Conservation (phyloP, 306 rosid genomes). For the Begonia masoniana region DNA sequence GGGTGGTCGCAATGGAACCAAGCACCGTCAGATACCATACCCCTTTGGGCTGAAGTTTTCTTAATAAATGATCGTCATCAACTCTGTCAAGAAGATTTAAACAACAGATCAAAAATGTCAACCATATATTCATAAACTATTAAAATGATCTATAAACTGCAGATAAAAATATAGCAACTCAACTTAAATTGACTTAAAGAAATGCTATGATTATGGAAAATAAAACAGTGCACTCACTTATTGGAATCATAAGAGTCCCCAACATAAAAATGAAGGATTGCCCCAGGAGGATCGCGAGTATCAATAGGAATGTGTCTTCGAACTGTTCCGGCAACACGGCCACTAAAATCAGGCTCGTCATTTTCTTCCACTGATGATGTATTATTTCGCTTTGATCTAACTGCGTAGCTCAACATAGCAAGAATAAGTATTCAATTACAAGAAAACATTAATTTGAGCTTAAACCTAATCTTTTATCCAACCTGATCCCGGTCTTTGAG, state of each 20-base stretch:
- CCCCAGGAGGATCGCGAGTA: constrained; percentile 93
- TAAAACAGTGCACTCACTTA: constrained; percentile 24
- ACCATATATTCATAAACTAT: background rate
- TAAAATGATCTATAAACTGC: too few species aligned
- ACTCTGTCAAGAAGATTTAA: constrained; percentile 17
- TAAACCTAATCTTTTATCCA: constrained; percentile 16
- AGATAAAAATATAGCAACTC: too few species aligned
- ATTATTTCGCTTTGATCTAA: constrained; percentile 42
- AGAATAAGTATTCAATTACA: background rate
- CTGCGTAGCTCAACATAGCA: constrained; percentile 22
- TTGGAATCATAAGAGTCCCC: constrained; percentile 74
- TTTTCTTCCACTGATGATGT: constrained; percentile 38
- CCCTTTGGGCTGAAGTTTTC: constrained; percentile 68
- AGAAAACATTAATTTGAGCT: background rate
- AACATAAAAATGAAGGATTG: constrained; percentile 86
- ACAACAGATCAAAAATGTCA: constrained; percentile 2
- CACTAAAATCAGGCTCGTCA: constrained; percentile 57
- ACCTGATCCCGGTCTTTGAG: constrained; percentile 96
- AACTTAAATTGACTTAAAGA: too few species aligned
- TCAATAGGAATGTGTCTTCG: constrained; percentile 82
- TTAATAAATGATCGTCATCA: constrained; percentile 80
- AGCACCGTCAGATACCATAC: constrained; percentile 83
- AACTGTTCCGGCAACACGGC: constrained; percentile 88
- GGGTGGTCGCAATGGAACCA: constrained; percentile 98
- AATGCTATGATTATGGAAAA: too few species aligned